phyloP scores from a whole-genome alignment of 306 rosid species.

The Arachis stenosperma region DNA sequence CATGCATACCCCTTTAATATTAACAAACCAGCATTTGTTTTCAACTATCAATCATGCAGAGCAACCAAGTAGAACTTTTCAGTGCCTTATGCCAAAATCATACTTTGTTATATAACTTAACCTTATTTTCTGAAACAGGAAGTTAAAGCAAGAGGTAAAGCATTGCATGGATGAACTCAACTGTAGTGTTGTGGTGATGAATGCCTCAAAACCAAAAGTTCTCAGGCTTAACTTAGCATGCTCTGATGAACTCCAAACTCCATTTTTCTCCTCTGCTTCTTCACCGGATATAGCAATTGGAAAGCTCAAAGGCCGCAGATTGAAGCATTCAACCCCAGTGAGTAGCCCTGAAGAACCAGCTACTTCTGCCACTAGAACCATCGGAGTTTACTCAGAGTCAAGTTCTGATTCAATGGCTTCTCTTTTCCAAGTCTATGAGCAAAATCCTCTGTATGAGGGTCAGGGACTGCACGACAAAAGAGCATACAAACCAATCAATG shows the following conservation, averaged over 20 bases:
- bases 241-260: slow-evolving; percentile 74
- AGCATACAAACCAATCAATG: slow-evolving; percentile 42
- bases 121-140: slow-evolving; percentile 60
- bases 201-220: slow-evolving; percentile 78
- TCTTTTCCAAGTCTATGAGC: slow-evolving; percentile 71
- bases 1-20: not conserved
- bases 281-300: slow-evolving; percentile 59
- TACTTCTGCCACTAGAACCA: slow-evolving; percentile 62
- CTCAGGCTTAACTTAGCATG: slow-evolving; percentile 79
- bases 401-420: slow-evolving; percentile 66
- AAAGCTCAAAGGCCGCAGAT: slow-evolving; percentile 55
- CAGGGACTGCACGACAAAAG: slow-evolving; percentile 41
- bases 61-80: slow-evolving; percentile 19
- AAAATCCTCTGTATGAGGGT: slow-evolving; percentile 81
- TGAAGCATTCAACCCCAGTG: slow-evolving; percentile 83
- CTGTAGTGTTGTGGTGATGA: slow-evolving; percentile 89
- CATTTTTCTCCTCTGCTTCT: slow-evolving; percentile 77
- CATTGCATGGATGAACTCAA: slow-evolving; percentile 82
- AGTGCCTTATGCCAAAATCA: not conserved
- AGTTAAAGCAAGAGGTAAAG: slow-evolving; percentile 85
- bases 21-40: not conserved
- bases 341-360: slow-evolving; percentile 83
- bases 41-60: not conserved
- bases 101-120: slow-evolving; percentile 19
- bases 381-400: slow-evolving; percentile 59